These are phyloP conservation scores for Lanmaoa rubissima DNA, from an alignment of 768 basidiomycete genomes.

Conservation along the genomic window DNA sequence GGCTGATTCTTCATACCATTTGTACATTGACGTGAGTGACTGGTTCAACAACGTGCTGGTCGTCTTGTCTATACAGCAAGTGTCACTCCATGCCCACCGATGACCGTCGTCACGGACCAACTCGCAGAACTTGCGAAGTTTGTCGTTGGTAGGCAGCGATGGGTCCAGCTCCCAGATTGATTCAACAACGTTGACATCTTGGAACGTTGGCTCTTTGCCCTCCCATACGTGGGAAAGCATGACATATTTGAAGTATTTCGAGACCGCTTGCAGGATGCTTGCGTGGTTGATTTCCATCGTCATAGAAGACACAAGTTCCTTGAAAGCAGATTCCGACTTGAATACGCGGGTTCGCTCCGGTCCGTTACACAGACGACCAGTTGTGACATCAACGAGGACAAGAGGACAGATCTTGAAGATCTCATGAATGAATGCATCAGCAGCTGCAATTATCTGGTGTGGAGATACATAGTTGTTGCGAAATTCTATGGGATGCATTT, in stretches of 20 bases:
- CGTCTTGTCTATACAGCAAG: slow-evolving; percentile 4
- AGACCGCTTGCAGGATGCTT: not conserved
- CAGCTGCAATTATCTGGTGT: not conserved
- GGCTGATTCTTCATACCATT: slow-evolving; percentile 8
- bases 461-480: not conserved
- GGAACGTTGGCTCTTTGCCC: not conserved
- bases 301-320: not conserved
- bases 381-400: not conserved
- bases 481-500: not conserved
- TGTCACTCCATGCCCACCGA: not conserved
- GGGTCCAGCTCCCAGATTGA: not conserved
- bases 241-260: not conserved
- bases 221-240: not conserved
- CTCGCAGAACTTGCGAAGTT: not conserved
- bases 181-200: not conserved
- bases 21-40: slow-evolving; percentile 9
- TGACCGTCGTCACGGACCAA: not conserved
- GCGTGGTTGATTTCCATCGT: not conserved
- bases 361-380: not conserved
- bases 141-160: not conserved
- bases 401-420: not conserved
- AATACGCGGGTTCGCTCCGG: not conserved
- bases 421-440: not conserved
- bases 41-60: not conserved
- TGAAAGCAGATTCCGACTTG: not conserved